Conservation (phyloP, 495 filamentous ascomycete genomes). For the Stereocaulon alpinum region DNA sequence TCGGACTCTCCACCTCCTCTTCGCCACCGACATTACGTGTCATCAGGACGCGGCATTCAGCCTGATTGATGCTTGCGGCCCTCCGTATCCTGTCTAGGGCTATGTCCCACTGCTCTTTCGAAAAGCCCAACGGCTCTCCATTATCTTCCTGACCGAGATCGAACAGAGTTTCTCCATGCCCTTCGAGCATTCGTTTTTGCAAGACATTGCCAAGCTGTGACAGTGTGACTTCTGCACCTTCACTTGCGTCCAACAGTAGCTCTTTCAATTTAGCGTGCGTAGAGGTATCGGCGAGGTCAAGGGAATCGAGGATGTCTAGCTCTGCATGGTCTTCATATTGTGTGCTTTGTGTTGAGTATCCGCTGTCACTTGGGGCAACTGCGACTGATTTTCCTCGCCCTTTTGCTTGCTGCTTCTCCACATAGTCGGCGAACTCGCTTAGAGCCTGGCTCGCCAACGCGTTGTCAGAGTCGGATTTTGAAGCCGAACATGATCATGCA, state of each 20-base stretch:
- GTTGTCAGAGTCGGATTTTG: conserved; percentile 14
- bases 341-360: conserved; percentile 34
- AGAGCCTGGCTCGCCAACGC: conserved; percentile 51
- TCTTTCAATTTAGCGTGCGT: conserved; percentile 61
- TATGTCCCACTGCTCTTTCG: conserved; percentile 65
- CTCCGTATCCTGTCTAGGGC: conserved; percentile 58
- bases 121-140: conserved; percentile 81
- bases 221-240: conserved; percentile 50
- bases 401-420: conserved; percentile 82
- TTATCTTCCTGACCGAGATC: conserved; percentile 89
- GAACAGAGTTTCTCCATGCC: conserved; percentile 83
- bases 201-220: conserved; percentile 51
- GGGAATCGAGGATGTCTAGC: conserved; percentile 80
- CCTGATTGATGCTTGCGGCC: conserved; percentile 54
- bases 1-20: conserved; percentile 50
- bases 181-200: conserved; percentile 63
- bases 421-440: conserved; percentile 96
- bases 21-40: conserved; percentile 84
- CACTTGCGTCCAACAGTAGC: conserved; percentile 54
- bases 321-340: conserved; percentile 69
- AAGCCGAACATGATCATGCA: conserved; percentile 17
- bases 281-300: conserved; percentile 69
- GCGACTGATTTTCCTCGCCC: conserved; percentile 35
- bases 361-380: conserved; percentile 34
- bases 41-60: conserved; percentile 68